Base-by-base conservation (phyloP, 2,329 filamentous ascomycete species). In the Nannizziopsis arthrosporioides region DNA sequence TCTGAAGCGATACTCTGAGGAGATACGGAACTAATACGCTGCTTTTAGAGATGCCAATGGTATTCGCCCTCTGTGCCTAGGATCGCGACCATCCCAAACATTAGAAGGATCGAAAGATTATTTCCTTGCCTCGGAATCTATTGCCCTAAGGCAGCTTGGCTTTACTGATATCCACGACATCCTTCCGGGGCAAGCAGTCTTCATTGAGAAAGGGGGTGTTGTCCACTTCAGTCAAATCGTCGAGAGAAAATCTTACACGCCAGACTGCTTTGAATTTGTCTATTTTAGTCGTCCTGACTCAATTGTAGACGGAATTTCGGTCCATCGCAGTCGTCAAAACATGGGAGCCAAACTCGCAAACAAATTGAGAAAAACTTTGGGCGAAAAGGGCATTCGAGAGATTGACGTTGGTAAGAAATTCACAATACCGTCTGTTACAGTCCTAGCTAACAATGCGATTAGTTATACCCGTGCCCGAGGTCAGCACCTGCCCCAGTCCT, bases 91-190 rank as follows among this genome's bases (percentile, higher is more conserved):
- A 1, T 87, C 22, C 22, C 22, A 27, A 27, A 27, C 84, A 1
- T 66, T 72, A 11, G 82, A 79, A 35, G 73, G 77, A 32, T 72
- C 76, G 3, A 82, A 68, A 51, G 88, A 94, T 66, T 94, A 93
- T 70, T 87, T 94, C 76, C 78, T 94, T 72, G 86, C 87, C 1
- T 94, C 87, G 0, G 88, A 94, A 66, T 90, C 84, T 7, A 81
- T 94, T 43, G 88, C 87, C 7, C 71, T 94, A 41, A 77, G 77
- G 40, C 86, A 93, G 63, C 80, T 90, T 42, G 86, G 86, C 12
- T 94, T 92, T 69, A 72, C 66, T 31, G 73, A 87, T 60, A 82
- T 93, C 57, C 68, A 75, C 35, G 84, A 94, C 59, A 84, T 94
- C 54, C 68, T 82, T 47, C 87, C 88, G 0, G 88, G 89, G 17